phyloP scores from a whole-genome alignment of 441 rosid genomes.

The Corymbia calophylla region DNA sequence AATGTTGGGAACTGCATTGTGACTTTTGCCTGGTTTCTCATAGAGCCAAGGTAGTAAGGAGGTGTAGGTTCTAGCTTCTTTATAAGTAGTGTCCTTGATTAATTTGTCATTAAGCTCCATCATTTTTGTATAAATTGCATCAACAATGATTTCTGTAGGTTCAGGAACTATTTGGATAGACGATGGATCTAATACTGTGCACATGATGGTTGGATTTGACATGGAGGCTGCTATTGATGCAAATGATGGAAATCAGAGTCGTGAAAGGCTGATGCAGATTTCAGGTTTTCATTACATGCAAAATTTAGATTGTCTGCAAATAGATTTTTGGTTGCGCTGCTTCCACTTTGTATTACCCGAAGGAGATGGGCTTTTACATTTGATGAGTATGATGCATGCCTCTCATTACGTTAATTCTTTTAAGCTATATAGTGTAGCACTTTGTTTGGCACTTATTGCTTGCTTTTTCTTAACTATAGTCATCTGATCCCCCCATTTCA shows the following conservation, averaged over 20 bases:
- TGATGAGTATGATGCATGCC: background rate
- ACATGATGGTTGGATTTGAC: slow-evolving; percentile 34
- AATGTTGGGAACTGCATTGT: background rate
- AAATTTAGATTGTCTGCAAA: background rate
- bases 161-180: slow-evolving; percentile 55
- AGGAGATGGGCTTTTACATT: background rate
- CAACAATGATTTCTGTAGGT: slow-evolving; percentile 30
- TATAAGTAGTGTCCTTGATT: background rate
- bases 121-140: background rate
- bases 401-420: background rate
- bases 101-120: background rate
- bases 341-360: background rate
- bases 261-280: slow-evolving; percentile 24
- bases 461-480: background rate
- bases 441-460: background rate
- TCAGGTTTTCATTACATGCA: slow-evolving; percentile 28
- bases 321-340: background rate
- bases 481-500: background rate
- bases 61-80: background rate
- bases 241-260: slow-evolving; percentile 28
- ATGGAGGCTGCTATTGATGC: slow-evolving; percentile 24
- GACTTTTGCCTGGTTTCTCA: background rate
- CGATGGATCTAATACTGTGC: slow-evolving; percentile 57
- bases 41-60: background rate
- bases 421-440: background rate